Evolutionary conservation across 1,284 basidiomycete species (phyloP).

Genomic region (Ceratobasidium sp.): DNA sequence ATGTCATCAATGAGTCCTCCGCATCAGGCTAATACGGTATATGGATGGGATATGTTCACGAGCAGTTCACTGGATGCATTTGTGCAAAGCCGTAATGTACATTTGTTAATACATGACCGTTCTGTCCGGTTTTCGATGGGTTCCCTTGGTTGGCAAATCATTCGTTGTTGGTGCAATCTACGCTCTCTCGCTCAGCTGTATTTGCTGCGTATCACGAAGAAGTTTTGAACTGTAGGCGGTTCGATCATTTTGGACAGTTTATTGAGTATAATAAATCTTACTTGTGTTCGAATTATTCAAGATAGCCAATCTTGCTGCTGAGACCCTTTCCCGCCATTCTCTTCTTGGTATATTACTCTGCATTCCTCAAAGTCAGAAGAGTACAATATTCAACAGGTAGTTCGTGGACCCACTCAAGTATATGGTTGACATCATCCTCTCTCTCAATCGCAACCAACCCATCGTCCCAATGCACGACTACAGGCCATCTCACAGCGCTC

Average conservation of each 20-base stretch:
- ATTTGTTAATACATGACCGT: neutral
- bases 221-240: neutral
- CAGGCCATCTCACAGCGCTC: constrained; percentile 42
- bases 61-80: neutral
- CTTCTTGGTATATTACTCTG: constrained; percentile 19
- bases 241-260: neutral
- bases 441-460: constrained; percentile 44
- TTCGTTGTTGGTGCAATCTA: neutral
- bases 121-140: no score
- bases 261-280: neutral
- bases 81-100: neutral
- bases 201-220: neutral
- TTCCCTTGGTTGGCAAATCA: neutral
- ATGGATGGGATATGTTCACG: no score
- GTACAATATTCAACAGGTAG: no score
- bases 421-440: constrained; percentile 43
- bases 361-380: neutral
- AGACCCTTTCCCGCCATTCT: neutral
- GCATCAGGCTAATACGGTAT: no score
- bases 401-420: constrained; percentile 32
- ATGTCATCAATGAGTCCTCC: neutral
- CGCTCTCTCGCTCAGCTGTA: neutral
- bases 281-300: neutral
- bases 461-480: constrained; percentile 41
- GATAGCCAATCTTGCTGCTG: constrained; percentile 35